phyloP scores from a whole-genome alignment of 148 eudicot genomes.

The Hydrangea macrophylla region DNA sequence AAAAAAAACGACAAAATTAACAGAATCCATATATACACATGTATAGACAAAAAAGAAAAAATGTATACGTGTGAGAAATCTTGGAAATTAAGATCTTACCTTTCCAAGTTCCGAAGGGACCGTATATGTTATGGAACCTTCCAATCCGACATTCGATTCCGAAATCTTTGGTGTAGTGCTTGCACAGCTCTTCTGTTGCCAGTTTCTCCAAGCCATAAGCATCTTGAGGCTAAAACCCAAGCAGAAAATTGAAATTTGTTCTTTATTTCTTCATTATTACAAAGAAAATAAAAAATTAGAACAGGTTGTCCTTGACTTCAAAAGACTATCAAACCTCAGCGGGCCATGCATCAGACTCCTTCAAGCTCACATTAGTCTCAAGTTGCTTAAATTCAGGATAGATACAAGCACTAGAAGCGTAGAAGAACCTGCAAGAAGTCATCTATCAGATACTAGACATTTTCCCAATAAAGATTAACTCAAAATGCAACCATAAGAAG shows the following conservation, averaged over 20 bases:
- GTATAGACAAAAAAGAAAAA: not conserved
- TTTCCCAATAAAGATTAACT: not conserved
- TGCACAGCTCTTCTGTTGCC: slow-evolving; percentile 59
- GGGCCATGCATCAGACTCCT: slow-evolving; percentile 62
- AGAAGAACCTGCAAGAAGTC: slow-evolving; percentile 39
- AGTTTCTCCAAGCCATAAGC: slow-evolving; percentile 63
- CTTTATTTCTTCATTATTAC: not conserved
- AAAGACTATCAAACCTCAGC: slow-evolving; percentile 35
- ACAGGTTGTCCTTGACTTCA: not conserved
- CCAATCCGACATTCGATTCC: slow-evolving; percentile 57
- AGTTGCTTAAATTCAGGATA: slow-evolving; percentile 61
- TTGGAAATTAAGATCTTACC: slow-evolving; percentile 20
- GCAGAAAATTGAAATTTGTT: not conserved
- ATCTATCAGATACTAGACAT: not conserved
- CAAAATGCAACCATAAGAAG: not conserved
- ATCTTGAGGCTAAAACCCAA: slow-evolving; percentile 46
- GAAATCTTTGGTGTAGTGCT: slow-evolving; percentile 57
- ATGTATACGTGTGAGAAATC: not conserved
- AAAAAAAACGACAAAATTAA: not conserved
- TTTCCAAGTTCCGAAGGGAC: slow-evolving; percentile 66
- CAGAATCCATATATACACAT: not conserved
- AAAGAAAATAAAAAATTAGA: not conserved
- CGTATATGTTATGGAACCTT: slow-evolving; percentile 64
- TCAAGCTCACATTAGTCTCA: slow-evolving; percentile 52
- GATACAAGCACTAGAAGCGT: slow-evolving; percentile 61